Conservation (phyloP, 139 green algal genomes). For the Closterium sp. region DNA sequence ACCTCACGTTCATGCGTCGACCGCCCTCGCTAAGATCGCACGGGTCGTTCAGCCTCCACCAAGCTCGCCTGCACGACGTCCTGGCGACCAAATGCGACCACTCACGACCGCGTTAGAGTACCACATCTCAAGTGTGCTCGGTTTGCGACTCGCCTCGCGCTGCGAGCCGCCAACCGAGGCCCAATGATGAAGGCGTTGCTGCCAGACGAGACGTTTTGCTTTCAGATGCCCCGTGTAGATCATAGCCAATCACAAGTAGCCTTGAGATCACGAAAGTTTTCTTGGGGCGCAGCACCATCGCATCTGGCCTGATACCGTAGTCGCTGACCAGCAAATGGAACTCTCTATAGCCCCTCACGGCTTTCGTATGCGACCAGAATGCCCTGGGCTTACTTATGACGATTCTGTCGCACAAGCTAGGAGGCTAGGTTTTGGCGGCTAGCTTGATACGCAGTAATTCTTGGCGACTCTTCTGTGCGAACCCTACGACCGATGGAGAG, state of each 20-base stretch:
- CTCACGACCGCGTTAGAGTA: neutral
- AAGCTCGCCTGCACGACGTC: neutral
- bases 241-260: neutral
- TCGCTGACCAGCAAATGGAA: too few species aligned
- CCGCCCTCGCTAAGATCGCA: neutral
- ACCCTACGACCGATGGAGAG: too few species aligned
- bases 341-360: too few species aligned
- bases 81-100: neutral
- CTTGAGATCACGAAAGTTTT: neutral
- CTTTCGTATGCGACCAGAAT: too few species aligned
- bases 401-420: too few species aligned
- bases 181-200: too few species aligned
- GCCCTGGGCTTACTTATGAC: too few species aligned
- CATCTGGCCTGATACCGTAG: too few species aligned
- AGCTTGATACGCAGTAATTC: neutral
- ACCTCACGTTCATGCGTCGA: neutral
- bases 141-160: neutral
- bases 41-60: neutral
- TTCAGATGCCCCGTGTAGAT: too few species aligned
- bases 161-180: neutral
- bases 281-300: too few species aligned
- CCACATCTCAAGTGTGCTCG: neutral
- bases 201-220: too few species aligned
- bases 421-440: too few species aligned
- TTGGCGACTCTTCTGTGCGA: neutral